Percentiles rank a stretch among this genome's conserved stretches.
Evolutionary conservation across 2,329 filamentous ascomycete genomes (phyloP).

Genomic region (Davidsoniella neocaledoniae): DNA sequence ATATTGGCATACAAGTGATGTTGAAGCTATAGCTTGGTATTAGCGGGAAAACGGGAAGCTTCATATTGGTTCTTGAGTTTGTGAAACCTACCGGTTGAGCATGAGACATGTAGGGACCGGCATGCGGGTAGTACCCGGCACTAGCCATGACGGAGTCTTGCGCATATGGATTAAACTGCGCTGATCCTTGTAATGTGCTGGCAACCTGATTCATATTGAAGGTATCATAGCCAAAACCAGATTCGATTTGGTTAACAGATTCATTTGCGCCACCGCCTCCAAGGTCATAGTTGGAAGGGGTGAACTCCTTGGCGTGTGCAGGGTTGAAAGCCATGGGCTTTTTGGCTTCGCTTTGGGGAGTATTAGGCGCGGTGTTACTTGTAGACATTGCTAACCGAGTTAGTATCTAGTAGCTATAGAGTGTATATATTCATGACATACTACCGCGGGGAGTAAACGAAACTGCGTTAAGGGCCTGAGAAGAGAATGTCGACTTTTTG

Average conservation of each 20-base stretch:
- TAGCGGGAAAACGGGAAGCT: not conserved
- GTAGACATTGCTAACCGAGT: slow-evolving; percentile 12
- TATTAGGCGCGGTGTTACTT: slow-evolving; percentile 10
- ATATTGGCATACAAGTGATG: slow-evolving; percentile 88
- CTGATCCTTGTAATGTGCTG: slow-evolving; percentile 28
- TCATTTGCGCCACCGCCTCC: slow-evolving; percentile 2
- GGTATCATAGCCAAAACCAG: slow-evolving; percentile 33
- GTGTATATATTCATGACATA: not conserved
- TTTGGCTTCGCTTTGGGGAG: slow-evolving; percentile 15
- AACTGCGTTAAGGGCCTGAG: slow-evolving; percentile 76
- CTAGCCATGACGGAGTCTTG: slow-evolving; percentile 49
- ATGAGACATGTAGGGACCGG: slow-evolving; percentile 32
- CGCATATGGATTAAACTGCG: slow-evolving; percentile 59
- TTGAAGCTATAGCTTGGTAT: slow-evolving; percentile 41
- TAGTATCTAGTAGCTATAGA: not conserved
- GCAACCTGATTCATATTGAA: slow-evolving; percentile 43
- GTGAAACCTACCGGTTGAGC: slow-evolving; percentile 39
- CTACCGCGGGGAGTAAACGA: slow-evolving; percentile 61
- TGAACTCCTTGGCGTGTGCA: slow-evolving; percentile 41
- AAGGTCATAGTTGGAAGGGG: slow-evolving; percentile 21
- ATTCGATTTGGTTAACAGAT: slow-evolving; percentile 9
- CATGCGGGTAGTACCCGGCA: slow-evolving; percentile 50
- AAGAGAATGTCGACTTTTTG: slow-evolving; percentile 67
- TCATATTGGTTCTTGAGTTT: not conserved
- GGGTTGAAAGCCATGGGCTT: slow-evolving; percentile 33